Conservation (phyloP, 2,329 filamentous ascomycete species). For the Fusarium sp. region DNA sequence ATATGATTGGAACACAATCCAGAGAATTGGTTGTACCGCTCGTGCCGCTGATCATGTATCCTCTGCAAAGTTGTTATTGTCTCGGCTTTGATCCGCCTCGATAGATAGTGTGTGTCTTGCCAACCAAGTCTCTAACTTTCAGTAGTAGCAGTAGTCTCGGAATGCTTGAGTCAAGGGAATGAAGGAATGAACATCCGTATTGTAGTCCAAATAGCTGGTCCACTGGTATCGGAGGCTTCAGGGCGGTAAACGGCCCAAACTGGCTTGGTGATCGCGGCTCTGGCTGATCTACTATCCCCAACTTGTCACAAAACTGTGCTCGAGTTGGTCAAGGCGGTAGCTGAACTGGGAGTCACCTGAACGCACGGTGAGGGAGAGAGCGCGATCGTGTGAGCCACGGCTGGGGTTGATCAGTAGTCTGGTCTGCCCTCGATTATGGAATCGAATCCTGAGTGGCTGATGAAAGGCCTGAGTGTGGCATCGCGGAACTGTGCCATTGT, state of each 20-base stretch:
- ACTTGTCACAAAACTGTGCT: constrained; percentile 9
- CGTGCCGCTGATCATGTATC: constrained; percentile 5
- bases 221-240: constrained; percentile 5
- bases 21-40: constrained; percentile 15
- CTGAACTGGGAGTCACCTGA: constrained; percentile 34
- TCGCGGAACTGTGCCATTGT: constrained; percentile 19
- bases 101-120: constrained; percentile 28
- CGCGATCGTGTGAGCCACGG: constrained; percentile 28
- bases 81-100: constrained; percentile 26
- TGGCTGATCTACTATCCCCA: constrained; percentile 25
- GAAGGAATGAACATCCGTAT: constrained; percentile 12
- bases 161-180: constrained; percentile 36
- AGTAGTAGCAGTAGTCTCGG: constrained; percentile 12
- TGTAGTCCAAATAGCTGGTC: constrained; percentile 9
- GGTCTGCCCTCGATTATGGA: constrained; percentile 1
- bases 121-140: neutral
- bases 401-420: constrained; percentile 16
- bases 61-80: neutral
- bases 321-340: constrained; percentile 24
- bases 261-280: constrained; percentile 28
- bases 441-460: constrained; percentile 20
- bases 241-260: constrained; percentile 19
- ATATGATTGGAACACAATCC: neutral
- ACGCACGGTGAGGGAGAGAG: constrained; percentile 11
- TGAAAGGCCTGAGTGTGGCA: constrained; percentile 5